Evolutionary conservation across 305 asterid genomes (phyloP), one percentile per base, ranked within the genome.

Genomic region (Euphrasia arctica): DNA sequence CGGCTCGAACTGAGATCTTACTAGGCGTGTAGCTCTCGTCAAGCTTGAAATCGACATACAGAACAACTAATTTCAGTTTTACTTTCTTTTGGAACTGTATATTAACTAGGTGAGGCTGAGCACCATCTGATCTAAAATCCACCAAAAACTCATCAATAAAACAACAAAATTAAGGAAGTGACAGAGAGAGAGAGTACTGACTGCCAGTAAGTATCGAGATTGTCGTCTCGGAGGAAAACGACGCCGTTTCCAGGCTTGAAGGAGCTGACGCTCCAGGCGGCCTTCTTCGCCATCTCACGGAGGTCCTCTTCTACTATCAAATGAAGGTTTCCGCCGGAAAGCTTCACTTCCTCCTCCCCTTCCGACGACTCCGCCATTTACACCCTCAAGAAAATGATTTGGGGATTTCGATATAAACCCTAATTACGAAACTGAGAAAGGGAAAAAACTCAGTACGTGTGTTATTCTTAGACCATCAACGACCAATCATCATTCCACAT

Each of bases 11-110:
- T 0, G 91, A 85, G 42, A 88, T 77, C 80, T 80, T 83, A 75
- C 88, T 85, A 18, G 96, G 94, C 5, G 96, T 85, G 75, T 88
- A 88, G 75, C 96, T 88, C 77, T 88, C 96, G 41, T 85, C 96
- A 63, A 88, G 86, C 82, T 88, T 88, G 78, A 82, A 85, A 85
- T 88, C 94, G 39, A 83, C 91, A 61, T 88, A 83, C 6, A 88
- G 12, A 45, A 75, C 88, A 18, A 85, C 91, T 64, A 88, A 69
- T 71, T 88, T 87, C 58, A 88, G 85, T 72, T 75, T 83, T 31
- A 85, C 96, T 83, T 88, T 88, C 83, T 82, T 85, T 69, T 88
- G 96, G 73, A 88, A 88, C 58, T 88, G 96, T 58, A 85, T 84
- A 75, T 88, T 88, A 48, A 88, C 88, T n/a, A 88, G 74, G 79